Percentiles rank a stretch among this genome's conserved stretches.
Evolutionary conservation across 257 asterid species (phyloP).

Genomic region (Haberlea rhodopensis): DNA sequence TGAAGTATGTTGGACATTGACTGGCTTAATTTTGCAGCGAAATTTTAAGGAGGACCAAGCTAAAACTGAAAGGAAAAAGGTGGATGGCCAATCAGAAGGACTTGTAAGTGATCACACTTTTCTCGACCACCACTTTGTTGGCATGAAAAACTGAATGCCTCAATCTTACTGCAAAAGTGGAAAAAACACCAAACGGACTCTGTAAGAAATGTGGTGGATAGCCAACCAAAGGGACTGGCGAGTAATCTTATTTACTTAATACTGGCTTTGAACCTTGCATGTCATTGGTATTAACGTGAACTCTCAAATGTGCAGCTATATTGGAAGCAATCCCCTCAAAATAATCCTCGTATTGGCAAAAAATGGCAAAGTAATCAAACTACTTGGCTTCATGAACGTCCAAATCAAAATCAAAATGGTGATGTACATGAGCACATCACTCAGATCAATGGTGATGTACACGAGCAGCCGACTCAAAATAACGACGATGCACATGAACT

Average conservation of each 20-base stretch:
- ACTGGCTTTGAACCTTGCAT: slow-evolving; percentile 10
- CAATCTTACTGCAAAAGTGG: slow-evolving; percentile 40
- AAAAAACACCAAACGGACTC: slow-evolving; percentile 34
- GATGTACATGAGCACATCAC: slow-evolving; percentile 22
- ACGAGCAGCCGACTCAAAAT: slow-evolving; percentile 34
- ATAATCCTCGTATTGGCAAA: slow-evolving; percentile 34
- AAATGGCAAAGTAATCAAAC: slow-evolving; percentile 32
- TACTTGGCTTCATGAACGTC: slow-evolving; percentile 26
- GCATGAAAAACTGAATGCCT: slow-evolving; percentile 24
- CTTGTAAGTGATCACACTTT: slow-evolving; percentile 36
- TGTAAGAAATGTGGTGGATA: slow-evolving; percentile 39
- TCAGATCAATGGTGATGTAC: slow-evolving; percentile 20
- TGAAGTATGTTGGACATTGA: slow-evolving; percentile 25
- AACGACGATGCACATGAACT: slow-evolving; percentile 30
- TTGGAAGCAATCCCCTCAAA: slow-evolving; percentile 55
- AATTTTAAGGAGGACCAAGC: slow-evolving; percentile 68
- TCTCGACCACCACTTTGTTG: slow-evolving; percentile 6
- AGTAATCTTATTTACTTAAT: slow-evolving; percentile 33
- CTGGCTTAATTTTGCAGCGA: slow-evolving; percentile 41
- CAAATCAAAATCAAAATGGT: slow-evolving; percentile 37
- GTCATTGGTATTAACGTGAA: slow-evolving; percentile 26
- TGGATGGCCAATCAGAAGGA: slow-evolving; percentile 36
- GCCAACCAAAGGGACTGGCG: slow-evolving; percentile 72
- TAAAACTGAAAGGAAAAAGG: slow-evolving; percentile 42
- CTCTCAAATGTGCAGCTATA: slow-evolving; percentile 52